Evolutionary conservation across 1,284 basidiomycete genomes (phyloP).

Genomic region (Apiotrichum mycotoxinovorans): DNA sequence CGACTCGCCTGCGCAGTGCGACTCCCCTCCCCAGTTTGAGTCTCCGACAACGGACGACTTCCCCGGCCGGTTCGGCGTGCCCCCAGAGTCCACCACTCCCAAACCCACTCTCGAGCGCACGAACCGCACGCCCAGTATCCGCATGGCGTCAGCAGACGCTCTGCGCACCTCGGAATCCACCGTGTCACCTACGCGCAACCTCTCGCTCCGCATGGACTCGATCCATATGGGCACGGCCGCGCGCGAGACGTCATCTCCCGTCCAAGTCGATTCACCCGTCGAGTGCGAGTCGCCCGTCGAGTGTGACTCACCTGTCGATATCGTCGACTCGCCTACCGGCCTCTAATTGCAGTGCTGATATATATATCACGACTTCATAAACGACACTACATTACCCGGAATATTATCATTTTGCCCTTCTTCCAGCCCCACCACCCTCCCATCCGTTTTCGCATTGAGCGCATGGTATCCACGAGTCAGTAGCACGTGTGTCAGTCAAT

Average conservation of each 20-base stretch:
- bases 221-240: neutral
- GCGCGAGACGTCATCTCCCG: neutral
- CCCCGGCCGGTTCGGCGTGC: neutral
- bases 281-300: conserved; percentile 8
- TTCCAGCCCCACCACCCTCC: too few relatives aligned
- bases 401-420: too few relatives aligned
- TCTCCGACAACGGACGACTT: conserved; percentile 9
- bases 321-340: neutral
- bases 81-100: neutral
- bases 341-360: too few relatives aligned
- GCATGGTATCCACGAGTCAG: too few relatives aligned
- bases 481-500: too few relatives aligned
- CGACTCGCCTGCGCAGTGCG: conserved; percentile 2
- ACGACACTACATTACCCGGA: too few relatives aligned
- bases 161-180: neutral
- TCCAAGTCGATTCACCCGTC: conserved; percentile 4
- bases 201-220: neutral
- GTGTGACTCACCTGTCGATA: conserved; percentile 7
- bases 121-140: neutral
- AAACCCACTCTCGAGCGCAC: neutral
- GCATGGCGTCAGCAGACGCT: neutral
- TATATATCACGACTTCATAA: too few relatives aligned
- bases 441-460: too few relatives aligned
- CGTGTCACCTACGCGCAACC: neutral
- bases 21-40: neutral